Percentiles rank a stretch among this genome's conserved stretches.
Conservation (phyloP, 2,329 filamentous ascomycete species). For the Botryotinia calthae region DNA sequence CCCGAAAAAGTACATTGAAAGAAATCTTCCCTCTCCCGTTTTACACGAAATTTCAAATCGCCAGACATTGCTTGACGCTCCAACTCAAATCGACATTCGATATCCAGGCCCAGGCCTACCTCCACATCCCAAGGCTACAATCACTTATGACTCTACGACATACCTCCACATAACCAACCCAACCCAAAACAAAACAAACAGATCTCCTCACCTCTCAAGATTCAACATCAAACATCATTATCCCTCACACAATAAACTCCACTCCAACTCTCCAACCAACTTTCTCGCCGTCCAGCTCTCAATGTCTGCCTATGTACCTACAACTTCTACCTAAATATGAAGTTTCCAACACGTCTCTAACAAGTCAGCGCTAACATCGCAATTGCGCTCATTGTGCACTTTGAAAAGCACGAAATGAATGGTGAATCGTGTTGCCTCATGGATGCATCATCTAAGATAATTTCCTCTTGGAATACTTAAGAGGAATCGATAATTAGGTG, state of each 20-base stretch:
- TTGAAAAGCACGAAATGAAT: background rate
- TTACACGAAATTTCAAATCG: background rate
- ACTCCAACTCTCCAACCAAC: background rate
- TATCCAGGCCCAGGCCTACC: too few relatives aligned
- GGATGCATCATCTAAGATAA: background rate
- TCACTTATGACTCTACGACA: too few relatives aligned
- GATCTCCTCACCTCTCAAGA: background rate
- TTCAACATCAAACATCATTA: background rate
- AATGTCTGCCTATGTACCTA: background rate
- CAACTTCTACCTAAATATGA: background rate
- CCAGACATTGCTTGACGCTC: fast-evolving
- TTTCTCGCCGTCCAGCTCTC: background rate
- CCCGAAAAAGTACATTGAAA: too few relatives aligned
- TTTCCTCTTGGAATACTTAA: background rate
- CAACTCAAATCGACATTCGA: too few relatives aligned
- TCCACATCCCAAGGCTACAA: too few relatives aligned
- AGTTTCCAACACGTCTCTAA: background rate
- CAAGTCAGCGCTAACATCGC: background rate
- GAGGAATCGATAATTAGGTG: background rate
- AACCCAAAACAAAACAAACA: background rate
- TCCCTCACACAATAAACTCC: background rate
- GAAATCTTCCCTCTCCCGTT: background rate
- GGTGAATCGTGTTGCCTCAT: background rate
- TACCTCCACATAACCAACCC: background rate
- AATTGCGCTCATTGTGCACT: background rate